These are phyloP conservation scores for Daedaleopsis sinensis DNA, from an alignment of 768 basidiomycete genomes.

Conservation along the genomic window DNA sequence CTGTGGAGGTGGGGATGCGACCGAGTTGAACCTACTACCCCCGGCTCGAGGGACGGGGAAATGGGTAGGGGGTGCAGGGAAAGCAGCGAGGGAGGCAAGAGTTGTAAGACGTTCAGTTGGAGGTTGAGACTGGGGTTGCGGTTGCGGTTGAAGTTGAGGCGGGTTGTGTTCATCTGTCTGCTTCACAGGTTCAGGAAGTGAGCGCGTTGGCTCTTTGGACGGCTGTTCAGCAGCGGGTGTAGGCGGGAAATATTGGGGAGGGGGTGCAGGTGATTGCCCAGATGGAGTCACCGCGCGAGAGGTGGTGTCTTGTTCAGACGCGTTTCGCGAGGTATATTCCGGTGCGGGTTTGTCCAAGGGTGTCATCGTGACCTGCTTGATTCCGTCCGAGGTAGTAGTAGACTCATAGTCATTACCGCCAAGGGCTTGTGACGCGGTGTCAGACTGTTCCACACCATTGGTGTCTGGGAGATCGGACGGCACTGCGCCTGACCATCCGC, in stretches of 20 bases:
- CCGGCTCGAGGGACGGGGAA: constrained; percentile 59
- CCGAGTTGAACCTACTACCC: constrained; percentile 12
- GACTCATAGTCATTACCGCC: constrained; percentile 3
- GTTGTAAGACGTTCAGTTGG: constrained; percentile 35
- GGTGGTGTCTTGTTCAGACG: constrained; percentile 17
- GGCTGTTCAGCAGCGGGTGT: constrained; percentile 7
- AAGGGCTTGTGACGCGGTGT: constrained; percentile 6
- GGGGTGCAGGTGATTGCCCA: constrained; percentile 18
- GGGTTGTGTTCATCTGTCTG: neutral
- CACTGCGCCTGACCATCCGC: constrained; percentile 61
- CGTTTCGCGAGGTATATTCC: constrained; percentile 21
- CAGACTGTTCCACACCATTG: constrained; percentile 15
- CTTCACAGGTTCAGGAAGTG: neutral
- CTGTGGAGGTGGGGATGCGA: constrained; percentile 12
- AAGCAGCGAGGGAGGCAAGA: constrained; percentile 72
- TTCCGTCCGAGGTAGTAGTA: neutral
- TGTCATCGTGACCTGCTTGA: neutral
- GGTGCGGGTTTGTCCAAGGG: constrained; percentile 16
- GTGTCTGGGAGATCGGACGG: constrained; percentile 47
- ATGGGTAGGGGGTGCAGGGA: constrained; percentile 74
- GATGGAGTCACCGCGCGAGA: constrained; percentile 23
- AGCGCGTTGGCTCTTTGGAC: neutral
- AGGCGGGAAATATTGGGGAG: constrained; percentile 24
- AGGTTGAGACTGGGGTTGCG: too few relatives aligned
- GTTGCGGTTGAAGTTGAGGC: constrained; percentile 11